These are phyloP conservation scores for Diaporthe longicolla DNA, from an alignment of 2,329 filamentous ascomycete species.

Conservation along the genomic window DNA sequence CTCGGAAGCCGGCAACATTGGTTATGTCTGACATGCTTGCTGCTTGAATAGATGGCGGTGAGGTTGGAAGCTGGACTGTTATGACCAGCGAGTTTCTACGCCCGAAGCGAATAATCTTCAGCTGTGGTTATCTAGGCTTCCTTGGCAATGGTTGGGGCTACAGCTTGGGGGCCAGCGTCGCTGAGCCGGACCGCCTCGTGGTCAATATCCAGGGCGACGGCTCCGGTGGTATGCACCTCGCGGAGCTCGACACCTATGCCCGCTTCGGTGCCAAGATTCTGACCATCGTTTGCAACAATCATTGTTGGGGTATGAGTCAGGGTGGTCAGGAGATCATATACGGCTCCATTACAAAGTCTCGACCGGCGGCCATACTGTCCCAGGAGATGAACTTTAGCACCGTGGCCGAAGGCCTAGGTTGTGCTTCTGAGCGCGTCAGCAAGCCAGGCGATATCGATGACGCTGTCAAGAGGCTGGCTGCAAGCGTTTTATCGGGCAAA, in stretches of 20 bases:
- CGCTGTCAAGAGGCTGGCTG: slow-evolving; percentile 51
- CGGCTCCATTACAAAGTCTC: slow-evolving; percentile 44
- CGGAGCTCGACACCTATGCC: slow-evolving; percentile 60
- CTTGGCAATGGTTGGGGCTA: slow-evolving; percentile 63
- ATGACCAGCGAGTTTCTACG: slow-evolving; percentile 50
- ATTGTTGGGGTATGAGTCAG: slow-evolving; percentile 60
- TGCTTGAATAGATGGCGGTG: slow-evolving; percentile 53
- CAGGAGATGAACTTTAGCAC: slow-evolving; percentile 55
- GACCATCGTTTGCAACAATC: slow-evolving; percentile 60
- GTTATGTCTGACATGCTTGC: neutral
- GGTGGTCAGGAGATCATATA: slow-evolving; percentile 61
- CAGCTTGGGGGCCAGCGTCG: slow-evolving; percentile 57
- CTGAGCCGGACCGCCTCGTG: slow-evolving; percentile 54
- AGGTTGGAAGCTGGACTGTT: slow-evolving; percentile 54
- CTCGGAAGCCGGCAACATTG: too few relatives aligned
- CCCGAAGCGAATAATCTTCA: slow-evolving; percentile 48
- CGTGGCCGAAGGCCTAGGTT: slow-evolving; percentile 58
- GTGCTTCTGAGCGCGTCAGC: slow-evolving; percentile 48
- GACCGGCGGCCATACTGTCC: slow-evolving; percentile 51
- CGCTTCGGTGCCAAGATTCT: slow-evolving; percentile 56
- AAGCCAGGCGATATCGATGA: slow-evolving; percentile 49
- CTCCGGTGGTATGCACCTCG: slow-evolving; percentile 59
- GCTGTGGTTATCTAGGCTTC: slow-evolving; percentile 59
- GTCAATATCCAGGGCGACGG: slow-evolving; percentile 62
- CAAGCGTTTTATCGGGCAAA: slow-evolving; percentile 49